Evolutionary conservation across 495 filamentous ascomycete genomes (phyloP), one percentile per base, ranked within the genome.

Genomic region (Tetracladium marchalianum): DNA sequence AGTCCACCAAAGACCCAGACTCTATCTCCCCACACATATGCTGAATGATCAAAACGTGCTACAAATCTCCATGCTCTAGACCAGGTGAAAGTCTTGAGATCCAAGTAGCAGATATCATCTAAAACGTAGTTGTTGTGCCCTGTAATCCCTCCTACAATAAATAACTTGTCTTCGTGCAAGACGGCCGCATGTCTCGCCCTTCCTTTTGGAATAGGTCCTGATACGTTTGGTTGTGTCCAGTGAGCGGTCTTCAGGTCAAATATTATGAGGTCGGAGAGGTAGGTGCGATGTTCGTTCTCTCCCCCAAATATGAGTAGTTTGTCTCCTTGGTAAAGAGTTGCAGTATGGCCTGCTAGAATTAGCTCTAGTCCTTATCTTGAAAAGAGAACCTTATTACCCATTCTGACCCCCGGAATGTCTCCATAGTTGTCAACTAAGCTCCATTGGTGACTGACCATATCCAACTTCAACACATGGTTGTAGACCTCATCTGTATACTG

Each of bases 401-500:
- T 97, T 58, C 92, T 78, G 27, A 98, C 92, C 15, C 93, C 92
- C 4, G 92, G 92, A 48, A 98, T 98, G 63, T 97, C 92, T 12
- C 92, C 92, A 67, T 93, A 98, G 64, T 98, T 98, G 62, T 98
- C 92, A 9, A 98, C 89, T 16, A 98, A 69, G 34, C 80, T 90
- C 92, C 92, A 98, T 56, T 89, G 85, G 47, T 90, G 76, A 36
- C 81, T 85, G 50, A 82, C 75, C 43, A 98, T 68, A 62, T 97
- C 86, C 27, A 98, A 66, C 53, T 76, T 81, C 39, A 98, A 71
- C 39, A 98, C 92, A 67, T 97, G 93, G 59, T 98, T 98, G 70
- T 97, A 98, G 19, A 98, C 92, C 73, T 98, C 92, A 62, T 98
- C 92, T 8, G 92, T 97, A 59, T 92, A 97, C 61, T 95, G 90